Evolutionary conservation across 1,139 yeast species (phyloP), one percentile per base, ranked within the genome.

Genomic region (Yamadazyma sp.): DNA sequence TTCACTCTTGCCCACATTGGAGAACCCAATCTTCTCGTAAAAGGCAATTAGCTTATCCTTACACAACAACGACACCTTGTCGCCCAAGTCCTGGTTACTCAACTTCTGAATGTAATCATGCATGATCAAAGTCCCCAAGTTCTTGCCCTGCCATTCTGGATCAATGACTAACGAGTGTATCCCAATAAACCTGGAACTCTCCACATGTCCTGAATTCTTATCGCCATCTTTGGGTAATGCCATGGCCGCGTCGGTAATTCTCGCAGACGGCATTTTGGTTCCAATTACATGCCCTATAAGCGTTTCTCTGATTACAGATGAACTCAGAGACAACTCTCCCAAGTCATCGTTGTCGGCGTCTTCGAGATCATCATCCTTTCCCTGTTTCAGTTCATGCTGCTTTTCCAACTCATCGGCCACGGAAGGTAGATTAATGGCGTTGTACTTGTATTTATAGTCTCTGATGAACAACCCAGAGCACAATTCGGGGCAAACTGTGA

Each of bases 61-160:
- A 25, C 89, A 87, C 46, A 91, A 75, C 34, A 92, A 70, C 4
- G 83, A 77, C 39, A 92, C 81, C 53, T 80, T 76, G 50, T 83
- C 87, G 38, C 95, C 97, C 49, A 88, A 81, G 52, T 83, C 88
- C 58, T 88, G 95, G 58, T 89, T 88, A 33, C 89, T 79, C 61
- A 92, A 70, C 54, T 91, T 87, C 62, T 92, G 97, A 47, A 91
- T 78, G 64, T 87, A 92, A 64, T 92, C 98, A 52, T 86, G 89
- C 56, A 91, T 64, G 56, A 92, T 66, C 46, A 88, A 69, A 12
- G 95, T 81, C 8, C 95, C 98, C 46, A 92, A 71, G 55, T 85
- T 86, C 62, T 80, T 78, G 42, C 89, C 87, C 59, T 84, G 88
- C 77, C 82, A 87, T 32, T 81, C 81, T 20, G 92, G 87, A 50